phyloP scores from a whole-genome alignment of 2,329 filamentous ascomycete species.

The Aspergillus sp. region DNA sequence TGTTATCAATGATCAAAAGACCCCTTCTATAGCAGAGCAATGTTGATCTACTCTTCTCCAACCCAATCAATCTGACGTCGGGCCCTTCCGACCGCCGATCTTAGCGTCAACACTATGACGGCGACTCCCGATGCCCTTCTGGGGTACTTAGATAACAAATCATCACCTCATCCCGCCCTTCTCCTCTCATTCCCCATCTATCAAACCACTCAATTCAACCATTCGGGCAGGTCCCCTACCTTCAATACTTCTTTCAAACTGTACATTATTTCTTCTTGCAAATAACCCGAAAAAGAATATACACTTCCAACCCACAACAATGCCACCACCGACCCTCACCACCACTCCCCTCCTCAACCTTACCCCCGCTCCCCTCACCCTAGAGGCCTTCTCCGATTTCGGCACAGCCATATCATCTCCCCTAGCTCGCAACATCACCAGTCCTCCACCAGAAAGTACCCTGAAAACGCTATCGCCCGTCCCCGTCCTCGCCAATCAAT shows the following conservation, averaged over 20 bases:
- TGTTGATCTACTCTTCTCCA: neutral
- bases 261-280: too few relatives aligned
- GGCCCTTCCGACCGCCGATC: slow-evolving; percentile 12
- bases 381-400: slow-evolving; percentile 71
- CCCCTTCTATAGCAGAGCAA: neutral
- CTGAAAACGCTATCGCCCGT: slow-evolving; percentile 47
- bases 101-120: slow-evolving; percentile 3
- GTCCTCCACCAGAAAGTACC: slow-evolving; percentile 50
- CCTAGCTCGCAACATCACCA: slow-evolving; percentile 53
- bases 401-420: slow-evolving; percentile 82
- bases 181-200: neutral
- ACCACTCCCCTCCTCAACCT: slow-evolving; percentile 49
- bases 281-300: too few relatives aligned
- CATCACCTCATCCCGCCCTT: neutral
- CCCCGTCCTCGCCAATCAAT: slow-evolving; percentile 75
- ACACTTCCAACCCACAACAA: slow-evolving; percentile 16
- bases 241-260: neutral
- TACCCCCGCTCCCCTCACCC: slow-evolving; percentile 66
- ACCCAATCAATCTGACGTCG: slow-evolving; percentile 1
- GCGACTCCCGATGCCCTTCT: slow-evolving; percentile 13
- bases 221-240: neutral
- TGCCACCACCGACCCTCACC: slow-evolving; percentile 37
- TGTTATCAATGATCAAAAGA: too few relatives aligned
- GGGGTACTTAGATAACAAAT: neutral
- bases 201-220: neutral